These are phyloP conservation scores for Fusarium begoniae DNA, from an alignment of 2,329 filamentous ascomycete species.

Conservation along the genomic window DNA sequence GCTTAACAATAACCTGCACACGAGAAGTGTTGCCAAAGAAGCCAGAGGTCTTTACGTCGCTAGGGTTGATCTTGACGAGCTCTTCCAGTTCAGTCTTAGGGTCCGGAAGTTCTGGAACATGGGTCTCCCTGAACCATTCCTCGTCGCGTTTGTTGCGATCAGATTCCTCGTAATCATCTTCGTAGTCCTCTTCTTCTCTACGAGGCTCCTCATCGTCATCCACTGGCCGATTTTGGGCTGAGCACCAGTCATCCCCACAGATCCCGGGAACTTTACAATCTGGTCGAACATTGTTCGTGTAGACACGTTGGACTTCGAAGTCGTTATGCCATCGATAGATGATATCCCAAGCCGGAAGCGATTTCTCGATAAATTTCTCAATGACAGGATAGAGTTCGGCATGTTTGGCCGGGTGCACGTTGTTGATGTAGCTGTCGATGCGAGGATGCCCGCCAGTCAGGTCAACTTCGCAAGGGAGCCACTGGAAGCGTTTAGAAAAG, in stretches of 20 bases:
- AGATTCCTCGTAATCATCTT: constrained; percentile 24
- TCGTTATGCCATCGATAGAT: constrained; percentile 46
- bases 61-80: constrained; percentile 18
- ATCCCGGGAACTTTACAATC: constrained; percentile 33
- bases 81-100: background rate
- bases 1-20: constrained; percentile 71
- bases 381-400: constrained; percentile 51
- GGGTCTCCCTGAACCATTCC: constrained; percentile 44
- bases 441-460: constrained; percentile 49
- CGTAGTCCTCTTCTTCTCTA: constrained; percentile 22
- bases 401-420: constrained; percentile 57
- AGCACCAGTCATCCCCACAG: constrained; percentile 12
- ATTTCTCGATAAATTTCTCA: constrained; percentile 52
- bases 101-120: constrained; percentile 24
- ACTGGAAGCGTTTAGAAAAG: constrained; percentile 49
- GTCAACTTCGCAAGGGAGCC: constrained; percentile 61
- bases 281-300: background rate
- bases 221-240: background rate
- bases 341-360: constrained; percentile 58
- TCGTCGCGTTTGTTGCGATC: constrained; percentile 38
- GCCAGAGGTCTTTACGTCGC: constrained; percentile 36
- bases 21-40: constrained; percentile 45
- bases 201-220: constrained; percentile 39
- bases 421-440: constrained; percentile 64
- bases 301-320: constrained; percentile 42